Evolutionary conservation across 176 grass and related monocot species (phyloP).

Genomic region (Avena eriantha): DNA sequence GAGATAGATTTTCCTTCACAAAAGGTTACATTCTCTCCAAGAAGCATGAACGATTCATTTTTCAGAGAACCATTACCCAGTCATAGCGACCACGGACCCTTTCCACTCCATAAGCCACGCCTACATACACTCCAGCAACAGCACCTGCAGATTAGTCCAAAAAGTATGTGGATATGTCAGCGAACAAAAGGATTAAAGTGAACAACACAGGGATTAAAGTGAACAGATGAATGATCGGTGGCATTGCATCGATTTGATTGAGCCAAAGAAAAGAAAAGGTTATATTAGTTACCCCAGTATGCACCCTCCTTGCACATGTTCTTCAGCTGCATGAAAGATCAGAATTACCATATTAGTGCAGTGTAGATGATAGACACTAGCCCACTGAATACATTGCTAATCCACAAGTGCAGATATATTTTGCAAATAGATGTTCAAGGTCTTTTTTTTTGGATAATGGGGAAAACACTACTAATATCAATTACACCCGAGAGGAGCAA

Average conservation of each 20-base stretch:
- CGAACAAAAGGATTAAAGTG: background rate
- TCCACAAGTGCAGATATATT: background rate
- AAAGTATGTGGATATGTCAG: background rate
- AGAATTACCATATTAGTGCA: background rate
- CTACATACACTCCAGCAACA: constrained; percentile 81
- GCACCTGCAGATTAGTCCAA: constrained; percentile 49
- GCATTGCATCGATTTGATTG: background rate
- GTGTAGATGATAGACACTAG: background rate
- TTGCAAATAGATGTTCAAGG: background rate
- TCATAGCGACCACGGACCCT: constrained; percentile 62
- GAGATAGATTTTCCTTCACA: background rate
- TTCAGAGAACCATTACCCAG: constrained; percentile 62
- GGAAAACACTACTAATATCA: too few relatives aligned
- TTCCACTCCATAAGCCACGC: constrained; percentile 74
- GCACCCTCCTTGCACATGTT: constrained; percentile 85
- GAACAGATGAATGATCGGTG: background rate
- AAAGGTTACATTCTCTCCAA: background rate
- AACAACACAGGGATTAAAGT: background rate
- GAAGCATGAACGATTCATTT: background rate
- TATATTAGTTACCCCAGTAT: constrained; percentile 69
- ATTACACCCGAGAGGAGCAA: too few relatives aligned
- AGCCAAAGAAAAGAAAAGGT: background rate
- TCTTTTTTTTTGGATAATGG: too few relatives aligned
- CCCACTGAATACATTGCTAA: background rate
- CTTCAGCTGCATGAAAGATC: constrained; percentile 59